Conservation (phyloP, 129 eudicot species). For the Artemisia argyi region DNA sequence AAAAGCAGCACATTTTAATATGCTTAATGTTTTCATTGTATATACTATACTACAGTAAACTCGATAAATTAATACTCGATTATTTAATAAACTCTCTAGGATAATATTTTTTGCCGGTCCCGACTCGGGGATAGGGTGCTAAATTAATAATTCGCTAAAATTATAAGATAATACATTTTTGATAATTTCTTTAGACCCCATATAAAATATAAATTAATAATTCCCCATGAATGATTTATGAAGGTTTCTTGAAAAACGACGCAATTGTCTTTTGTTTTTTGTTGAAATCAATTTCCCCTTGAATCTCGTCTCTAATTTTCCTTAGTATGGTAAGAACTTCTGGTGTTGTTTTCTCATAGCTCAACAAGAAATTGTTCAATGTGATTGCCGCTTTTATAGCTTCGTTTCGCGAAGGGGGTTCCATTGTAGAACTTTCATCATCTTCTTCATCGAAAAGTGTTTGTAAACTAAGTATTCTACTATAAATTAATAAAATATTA, state of each 20-base stretch:
- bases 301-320: slow-evolving; percentile 27
- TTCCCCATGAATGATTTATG: slow-evolving; percentile 25
- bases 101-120: slow-evolving; percentile 34
- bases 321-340: slow-evolving; percentile 37
- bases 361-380: slow-evolving; percentile 29
- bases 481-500: no score
- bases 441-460: slow-evolving; percentile 37
- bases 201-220: no score
- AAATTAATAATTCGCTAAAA: slow-evolving; percentile 28
- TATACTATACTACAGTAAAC: no score
- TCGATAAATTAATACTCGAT: slow-evolving; percentile 25
- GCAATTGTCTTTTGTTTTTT: no score
- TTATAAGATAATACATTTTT: slow-evolving; percentile 23
- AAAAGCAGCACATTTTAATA: no score
- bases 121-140: slow-evolving; percentile 21
- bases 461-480: no score
- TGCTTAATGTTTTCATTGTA: no score
- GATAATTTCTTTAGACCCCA: slow-evolving; percentile 6
- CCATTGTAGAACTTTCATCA: slow-evolving; percentile 28
- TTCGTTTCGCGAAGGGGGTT: slow-evolving; percentile 27
- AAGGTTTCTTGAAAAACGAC: slow-evolving; percentile 25
- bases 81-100: slow-evolving; percentile 43
- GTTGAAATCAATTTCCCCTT: no score
- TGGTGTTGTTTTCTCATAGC: slow-evolving; percentile 30
- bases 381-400: slow-evolving; percentile 27